A percentile compares a stretch with the other conserved stretches of the same genome.
Evolutionary conservation across 2,329 filamentous ascomycete species (phyloP).

Genomic region (Lachnellula willkommii): DNA sequence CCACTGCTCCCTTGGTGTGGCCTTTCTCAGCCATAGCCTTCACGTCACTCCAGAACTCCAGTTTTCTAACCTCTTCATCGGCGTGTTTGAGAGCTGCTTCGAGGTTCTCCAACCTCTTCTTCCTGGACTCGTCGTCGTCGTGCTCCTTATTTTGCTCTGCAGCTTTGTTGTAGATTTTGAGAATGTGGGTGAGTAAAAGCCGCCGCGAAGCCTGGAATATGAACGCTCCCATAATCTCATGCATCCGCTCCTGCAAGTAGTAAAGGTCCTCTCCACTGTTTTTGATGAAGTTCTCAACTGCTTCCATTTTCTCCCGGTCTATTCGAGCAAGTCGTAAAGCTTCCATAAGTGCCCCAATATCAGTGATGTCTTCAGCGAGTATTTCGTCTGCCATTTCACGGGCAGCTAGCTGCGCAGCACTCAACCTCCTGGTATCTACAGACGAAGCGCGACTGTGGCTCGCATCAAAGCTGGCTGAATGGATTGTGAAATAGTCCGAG

Average conservation of each 20-base stretch:
- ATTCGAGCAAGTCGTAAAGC: slow-evolving; percentile 67
- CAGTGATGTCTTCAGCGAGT: slow-evolving; percentile 51
- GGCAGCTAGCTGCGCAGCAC: slow-evolving; percentile 28
- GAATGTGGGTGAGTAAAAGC: slow-evolving; percentile 67
- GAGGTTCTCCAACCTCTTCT: slow-evolving; percentile 58
- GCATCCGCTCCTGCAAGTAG: slow-evolving; percentile 69
- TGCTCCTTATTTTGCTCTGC: slow-evolving; percentile 41
- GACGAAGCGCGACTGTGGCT: slow-evolving; percentile 37
- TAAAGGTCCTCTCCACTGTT: slow-evolving; percentile 70
- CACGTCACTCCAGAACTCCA: slow-evolving; percentile 87
- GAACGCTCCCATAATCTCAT: slow-evolving; percentile 78
- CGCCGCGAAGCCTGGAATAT: slow-evolving; percentile 85
- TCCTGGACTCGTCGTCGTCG: slow-evolving; percentile 26
- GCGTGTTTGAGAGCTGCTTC: slow-evolving; percentile 68
- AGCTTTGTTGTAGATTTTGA: slow-evolving; percentile 54
- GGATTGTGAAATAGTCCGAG: slow-evolving; percentile 74
- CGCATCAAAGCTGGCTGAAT: slow-evolving; percentile 43
- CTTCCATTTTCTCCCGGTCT: slow-evolving; percentile 86
- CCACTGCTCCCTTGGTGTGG: slow-evolving; percentile 30
- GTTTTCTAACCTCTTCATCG: slow-evolving; percentile 70
- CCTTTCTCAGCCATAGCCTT: slow-evolving; percentile 57
- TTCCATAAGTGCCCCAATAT: slow-evolving; percentile 57
- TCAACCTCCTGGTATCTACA: slow-evolving; percentile 17
- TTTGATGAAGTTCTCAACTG: slow-evolving; percentile 74
- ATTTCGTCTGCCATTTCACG: slow-evolving; percentile 37